Evolutionary conservation across 2,329 filamentous ascomycete genomes (phyloP).

Genomic region (Paramyrothecium roridum): DNA sequence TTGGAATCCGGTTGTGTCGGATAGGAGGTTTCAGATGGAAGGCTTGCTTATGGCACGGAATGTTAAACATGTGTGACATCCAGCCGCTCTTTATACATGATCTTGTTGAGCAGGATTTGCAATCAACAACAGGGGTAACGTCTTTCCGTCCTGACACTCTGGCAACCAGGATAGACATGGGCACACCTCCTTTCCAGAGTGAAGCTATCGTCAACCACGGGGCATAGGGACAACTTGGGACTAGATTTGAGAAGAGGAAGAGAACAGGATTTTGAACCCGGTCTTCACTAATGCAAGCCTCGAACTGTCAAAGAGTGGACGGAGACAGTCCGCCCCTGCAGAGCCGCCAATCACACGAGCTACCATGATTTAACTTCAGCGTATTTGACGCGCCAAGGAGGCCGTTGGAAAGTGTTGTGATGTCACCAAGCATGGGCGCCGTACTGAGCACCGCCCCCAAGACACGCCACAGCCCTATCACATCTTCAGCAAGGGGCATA

Average conservation of each 20-base stretch:
- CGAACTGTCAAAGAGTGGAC: neutral
- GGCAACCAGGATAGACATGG: neutral
- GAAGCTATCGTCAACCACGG: neutral
- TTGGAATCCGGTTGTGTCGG: neutral
- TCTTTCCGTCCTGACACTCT: neutral
- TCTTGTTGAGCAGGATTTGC: too few species aligned
- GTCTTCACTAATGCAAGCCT: neutral
- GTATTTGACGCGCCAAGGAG: neutral
- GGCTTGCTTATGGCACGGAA: neutral
- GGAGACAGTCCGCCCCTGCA: neutral
- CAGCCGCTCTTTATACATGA: neutral
- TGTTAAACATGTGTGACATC: neutral
- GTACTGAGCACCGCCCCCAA: neutral
- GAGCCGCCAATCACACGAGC: neutral
- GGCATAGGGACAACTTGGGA: neutral
- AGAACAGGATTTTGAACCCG: neutral
- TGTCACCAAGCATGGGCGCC: neutral
- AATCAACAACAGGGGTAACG: neutral
- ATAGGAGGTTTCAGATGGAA: neutral
- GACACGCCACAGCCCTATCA: neutral
- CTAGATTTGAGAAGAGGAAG: neutral
- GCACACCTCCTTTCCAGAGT: neutral
- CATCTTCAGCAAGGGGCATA: neutral
- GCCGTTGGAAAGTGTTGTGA: constrained; percentile 34
- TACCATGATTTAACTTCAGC: neutral